phyloP scores from a whole-genome alignment of 2,329 filamentous ascomycete species.

The Trichoderma atroviride region DNA sequence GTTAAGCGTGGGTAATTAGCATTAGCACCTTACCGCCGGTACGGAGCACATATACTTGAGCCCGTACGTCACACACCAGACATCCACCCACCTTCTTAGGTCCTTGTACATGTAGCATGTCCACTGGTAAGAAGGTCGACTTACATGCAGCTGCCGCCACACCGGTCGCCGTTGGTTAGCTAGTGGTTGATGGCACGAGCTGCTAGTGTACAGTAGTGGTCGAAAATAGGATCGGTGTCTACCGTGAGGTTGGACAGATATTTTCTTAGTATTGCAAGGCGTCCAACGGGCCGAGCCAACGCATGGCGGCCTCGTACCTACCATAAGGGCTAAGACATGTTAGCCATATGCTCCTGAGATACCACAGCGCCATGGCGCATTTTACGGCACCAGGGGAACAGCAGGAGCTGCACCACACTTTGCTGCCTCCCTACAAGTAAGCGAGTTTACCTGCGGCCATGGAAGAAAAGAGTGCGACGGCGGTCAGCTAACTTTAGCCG shows the following conservation, averaged over 20 bases:
- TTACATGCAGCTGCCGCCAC: conserved; percentile 20
- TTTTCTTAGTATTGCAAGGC: conserved; percentile 10
- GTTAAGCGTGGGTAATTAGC: neutral
- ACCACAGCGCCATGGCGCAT: neutral
- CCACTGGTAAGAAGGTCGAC: neutral
- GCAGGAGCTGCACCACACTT: neutral
- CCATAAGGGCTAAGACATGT: neutral
- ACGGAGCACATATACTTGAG: neutral
- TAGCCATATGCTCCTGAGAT: neutral
- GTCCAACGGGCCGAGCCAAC: conserved; percentile 23
- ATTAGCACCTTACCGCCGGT: neutral
- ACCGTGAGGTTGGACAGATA: conserved; percentile 15
- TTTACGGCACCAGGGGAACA: neutral
- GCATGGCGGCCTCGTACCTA: conserved; percentile 23
- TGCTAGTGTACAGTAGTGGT: neutral
- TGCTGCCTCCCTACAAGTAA: neutral
- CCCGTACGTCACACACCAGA: conserved; percentile 6
- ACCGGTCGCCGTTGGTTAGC: conserved; percentile 7
- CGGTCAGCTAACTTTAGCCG: neutral
- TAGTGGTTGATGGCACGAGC: neutral
- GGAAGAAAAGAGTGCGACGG: neutral
- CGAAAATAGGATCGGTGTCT: neutral
- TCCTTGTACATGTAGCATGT: neutral
- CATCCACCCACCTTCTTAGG: neutral
- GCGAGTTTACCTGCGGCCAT: neutral